A percentile compares a stretch with the other conserved stretches of the same genome.
These are phyloP conservation scores for Botrytis paeoniae DNA, from an alignment of 2,329 filamentous ascomycete genomes.

Conservation along the genomic window DNA sequence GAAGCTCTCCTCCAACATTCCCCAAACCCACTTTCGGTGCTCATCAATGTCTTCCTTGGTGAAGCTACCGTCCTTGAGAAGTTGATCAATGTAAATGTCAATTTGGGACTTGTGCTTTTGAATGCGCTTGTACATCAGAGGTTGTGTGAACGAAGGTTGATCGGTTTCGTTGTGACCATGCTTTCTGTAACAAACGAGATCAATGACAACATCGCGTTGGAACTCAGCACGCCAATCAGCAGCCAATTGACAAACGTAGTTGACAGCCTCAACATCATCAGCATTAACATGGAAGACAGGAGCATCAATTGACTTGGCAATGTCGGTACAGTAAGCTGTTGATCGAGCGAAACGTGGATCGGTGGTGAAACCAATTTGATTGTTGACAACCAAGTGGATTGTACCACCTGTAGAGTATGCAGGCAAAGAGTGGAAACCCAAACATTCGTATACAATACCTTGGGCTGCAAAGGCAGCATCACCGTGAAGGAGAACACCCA, in stretches of 20 bases:
- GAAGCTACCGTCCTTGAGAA: conserved; percentile 89
- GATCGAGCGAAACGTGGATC: conserved; percentile 96
- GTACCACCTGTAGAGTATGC: conserved; percentile 97
- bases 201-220: conserved; percentile 96
- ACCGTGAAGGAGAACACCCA: conserved; percentile 94
- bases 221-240: conserved; percentile 98
- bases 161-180: conserved; percentile 99
- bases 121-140: conserved; percentile 99
- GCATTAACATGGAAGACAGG: conserved; percentile 99
- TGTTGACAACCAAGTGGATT: conserved; percentile 96
- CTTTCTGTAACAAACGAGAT: conserved; percentile 98
- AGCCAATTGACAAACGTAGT: conserved; percentile 95
- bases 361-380: conserved; percentile 99
- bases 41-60: conserved; percentile 97
- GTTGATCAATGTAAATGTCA: conserved; percentile 86
- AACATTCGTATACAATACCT: conserved; percentile 96
- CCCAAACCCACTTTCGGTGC: conserved; percentile 99
- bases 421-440: conserved; percentile 94
- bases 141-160: conserved; percentile 99
- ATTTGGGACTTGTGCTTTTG: conserved; percentile 79
- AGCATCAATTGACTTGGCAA: conserved; percentile 97
- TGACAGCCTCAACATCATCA: conserved; percentile 96
- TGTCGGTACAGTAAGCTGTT: conserved; percentile 98
- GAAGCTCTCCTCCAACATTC: conserved; percentile 97
- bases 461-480: conserved; percentile 96